phyloP scores from a whole-genome alignment of 2,329 filamentous ascomycete genomes.

The Cyanodermella asteris region DNA sequence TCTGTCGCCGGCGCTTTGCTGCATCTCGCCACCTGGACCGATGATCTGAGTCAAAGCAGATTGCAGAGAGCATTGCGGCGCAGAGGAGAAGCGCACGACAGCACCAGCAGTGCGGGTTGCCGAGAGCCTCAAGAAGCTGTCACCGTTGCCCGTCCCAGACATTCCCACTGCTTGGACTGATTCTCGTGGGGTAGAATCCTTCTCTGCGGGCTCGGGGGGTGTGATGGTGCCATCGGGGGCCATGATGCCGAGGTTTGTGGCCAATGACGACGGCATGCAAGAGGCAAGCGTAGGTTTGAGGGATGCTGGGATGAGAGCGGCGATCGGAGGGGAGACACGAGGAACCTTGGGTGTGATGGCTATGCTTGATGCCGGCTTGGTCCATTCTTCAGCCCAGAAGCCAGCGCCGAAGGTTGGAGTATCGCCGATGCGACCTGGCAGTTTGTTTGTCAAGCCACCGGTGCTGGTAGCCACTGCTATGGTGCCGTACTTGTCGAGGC shows the following conservation, averaged over 20 bases:
- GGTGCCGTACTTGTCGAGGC: constrained; percentile 52
- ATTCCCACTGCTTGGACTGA: constrained; percentile 29
- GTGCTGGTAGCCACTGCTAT: constrained; percentile 45
- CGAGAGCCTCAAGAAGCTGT: constrained; percentile 55
- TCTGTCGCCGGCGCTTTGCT: constrained; percentile 49
- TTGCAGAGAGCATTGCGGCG: constrained; percentile 23
- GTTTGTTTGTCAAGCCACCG: constrained; percentile 73
- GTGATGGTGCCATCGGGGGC: no score
- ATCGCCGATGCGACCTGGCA: constrained; percentile 66
- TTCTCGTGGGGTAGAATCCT: constrained; percentile 5
- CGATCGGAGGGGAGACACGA: neutral
- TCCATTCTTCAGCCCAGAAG: constrained; percentile 80
- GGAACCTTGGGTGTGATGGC: neutral
- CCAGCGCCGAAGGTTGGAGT: constrained; percentile 67
- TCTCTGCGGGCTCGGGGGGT: neutral
- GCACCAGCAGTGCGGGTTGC: constrained; percentile 53
- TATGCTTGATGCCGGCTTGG: constrained; percentile 17
- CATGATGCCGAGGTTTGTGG: no score
- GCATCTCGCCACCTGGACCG: constrained; percentile 50
- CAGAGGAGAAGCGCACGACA: constrained; percentile 46
- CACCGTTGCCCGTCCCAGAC: constrained; percentile 71
- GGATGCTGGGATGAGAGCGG: neutral
- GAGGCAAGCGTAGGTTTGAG: no score
- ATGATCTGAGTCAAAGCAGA: constrained; percentile 41
- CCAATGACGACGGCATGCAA: no score